Conservation (phyloP, 805 yeast species). For the Cyberlindnera euphorbiae region DNA sequence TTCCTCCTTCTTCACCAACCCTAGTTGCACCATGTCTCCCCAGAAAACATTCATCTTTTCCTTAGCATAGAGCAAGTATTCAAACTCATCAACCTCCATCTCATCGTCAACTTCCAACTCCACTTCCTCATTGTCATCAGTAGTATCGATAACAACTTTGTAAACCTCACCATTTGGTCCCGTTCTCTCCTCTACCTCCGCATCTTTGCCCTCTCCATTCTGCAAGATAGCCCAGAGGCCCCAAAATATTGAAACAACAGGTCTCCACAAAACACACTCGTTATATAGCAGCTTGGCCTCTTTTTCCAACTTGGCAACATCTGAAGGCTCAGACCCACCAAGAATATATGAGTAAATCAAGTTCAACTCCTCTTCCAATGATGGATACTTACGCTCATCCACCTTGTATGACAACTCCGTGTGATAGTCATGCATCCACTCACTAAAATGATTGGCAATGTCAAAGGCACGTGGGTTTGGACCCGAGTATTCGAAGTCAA, state of each 20-base stretch:
- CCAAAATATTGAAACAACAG: slow-evolving; percentile 79
- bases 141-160: slow-evolving; percentile 24
- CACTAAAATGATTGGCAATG: slow-evolving; percentile 88
- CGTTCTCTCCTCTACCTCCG: slow-evolving; percentile 23
- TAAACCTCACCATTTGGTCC: slow-evolving; percentile 57
- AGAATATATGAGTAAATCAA: slow-evolving; percentile 61
- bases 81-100: slow-evolving; percentile 59
- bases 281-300: slow-evolving; percentile 51
- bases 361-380: slow-evolving; percentile 59
- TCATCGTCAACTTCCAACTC: slow-evolving; percentile 15
- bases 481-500: slow-evolving; percentile 95
- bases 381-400: slow-evolving; percentile 59
- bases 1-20: slow-evolving; percentile 37
- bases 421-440: slow-evolving; percentile 97
- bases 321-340: slow-evolving; percentile 11
- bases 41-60: slow-evolving; percentile 71
- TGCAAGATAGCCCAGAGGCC: slow-evolving; percentile 89
- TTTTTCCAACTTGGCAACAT: slow-evolving; percentile 32
- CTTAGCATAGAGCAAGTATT: slow-evolving; percentile 67
- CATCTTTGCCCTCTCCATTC: slow-evolving; percentile 43
- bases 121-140: slow-evolving; percentile 23
- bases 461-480: slow-evolving; percentile 87
- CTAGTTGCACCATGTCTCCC: slow-evolving; percentile 67
- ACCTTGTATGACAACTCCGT: too few relatives aligned
- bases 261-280: slow-evolving; percentile 73